A percentile compares a stretch with the other conserved stretches of the same genome.
Evolutionary conservation across 2,329 filamentous ascomycete species (phyloP).

Genomic region (Neonectria faginata): DNA sequence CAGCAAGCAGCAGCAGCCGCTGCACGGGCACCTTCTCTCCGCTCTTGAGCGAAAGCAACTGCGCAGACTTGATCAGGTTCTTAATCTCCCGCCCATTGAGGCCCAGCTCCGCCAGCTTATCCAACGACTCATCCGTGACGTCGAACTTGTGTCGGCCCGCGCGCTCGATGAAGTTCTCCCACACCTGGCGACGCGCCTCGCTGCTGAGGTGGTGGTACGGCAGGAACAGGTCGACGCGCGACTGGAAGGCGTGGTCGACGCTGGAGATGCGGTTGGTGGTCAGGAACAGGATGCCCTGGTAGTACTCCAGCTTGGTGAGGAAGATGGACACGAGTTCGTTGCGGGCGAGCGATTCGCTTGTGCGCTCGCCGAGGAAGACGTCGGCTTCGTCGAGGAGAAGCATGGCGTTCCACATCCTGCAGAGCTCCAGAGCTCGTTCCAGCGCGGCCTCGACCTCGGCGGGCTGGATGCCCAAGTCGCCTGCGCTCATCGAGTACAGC

Average conservation of each 20-base stretch:
- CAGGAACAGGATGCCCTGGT: slow-evolving; percentile 53
- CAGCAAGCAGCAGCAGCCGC: slow-evolving; percentile 48
- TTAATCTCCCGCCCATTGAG: slow-evolving; percentile 64
- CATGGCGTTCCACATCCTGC: slow-evolving; percentile 61
- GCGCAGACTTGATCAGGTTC: slow-evolving; percentile 57
- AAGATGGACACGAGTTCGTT: slow-evolving; percentile 56
- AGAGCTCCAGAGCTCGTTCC: slow-evolving; percentile 51
- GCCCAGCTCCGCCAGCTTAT: slow-evolving; percentile 52
- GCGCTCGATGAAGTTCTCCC: slow-evolving; percentile 51
- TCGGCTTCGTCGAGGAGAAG: slow-evolving; percentile 59
- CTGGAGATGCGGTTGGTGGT: slow-evolving; percentile 52
- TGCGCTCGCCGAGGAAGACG: slow-evolving; percentile 55
- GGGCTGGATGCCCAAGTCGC: slow-evolving; percentile 52
- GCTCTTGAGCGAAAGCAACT: slow-evolving; percentile 50
- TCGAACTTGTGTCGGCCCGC: slow-evolving; percentile 45
- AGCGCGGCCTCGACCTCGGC: slow-evolving; percentile 50
- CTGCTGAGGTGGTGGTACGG: slow-evolving; percentile 48
- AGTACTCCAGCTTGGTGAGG: slow-evolving; percentile 51
- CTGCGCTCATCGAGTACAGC: slow-evolving; percentile 54
- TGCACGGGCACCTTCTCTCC: slow-evolving; percentile 46
- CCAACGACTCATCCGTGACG: slow-evolving; percentile 43
- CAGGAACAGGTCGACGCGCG: slow-evolving; percentile 49
- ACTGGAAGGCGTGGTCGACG: slow-evolving; percentile 54
- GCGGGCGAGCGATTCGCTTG: slow-evolving; percentile 49
- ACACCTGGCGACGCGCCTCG: slow-evolving; percentile 49